Base-by-base conservation (phyloP, 306 rosid species). In the Hippophae gyantsensis region DNA sequence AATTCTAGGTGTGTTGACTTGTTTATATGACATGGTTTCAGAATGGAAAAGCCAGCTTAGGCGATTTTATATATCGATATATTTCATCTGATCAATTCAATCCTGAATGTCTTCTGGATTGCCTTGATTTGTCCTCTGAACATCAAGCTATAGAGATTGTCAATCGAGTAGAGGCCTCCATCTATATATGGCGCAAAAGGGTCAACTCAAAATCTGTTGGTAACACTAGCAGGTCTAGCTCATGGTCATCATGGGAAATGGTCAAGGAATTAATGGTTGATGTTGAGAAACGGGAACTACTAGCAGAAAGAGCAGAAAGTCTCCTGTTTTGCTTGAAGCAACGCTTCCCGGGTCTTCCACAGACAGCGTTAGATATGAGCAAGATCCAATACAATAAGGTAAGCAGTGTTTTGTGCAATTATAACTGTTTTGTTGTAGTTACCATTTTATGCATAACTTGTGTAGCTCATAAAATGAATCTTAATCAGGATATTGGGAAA, bases 331-430 rank as follows among this genome's bases (percentile, higher is more conserved):
- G 84, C 68, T 76, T 93, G 77, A 93, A 84, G 86, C 90, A 88
- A 62, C 86, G 90, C 13, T 88, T 93, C 74, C 89, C 99, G 0
- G 94, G 90, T 68, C 99, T 93, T 70, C 94, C 97, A 68, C 99
- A 88, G 76, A 81, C 99, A 4, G 43, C 90, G 62, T 67, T 93
- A 13, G 99, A 93, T 50, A 84, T 82, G 85, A 86, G 89, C 84
- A 93, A 93, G 81, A 88, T 93, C 66, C 99, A 93, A 72, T 71
- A 79, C 84, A 93, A 93, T 67, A 93, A 93, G 97, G 99, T 87
- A 49, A 43, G 43, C 2, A 49, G 60, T 27, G n/a, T 38, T 50
- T 13, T 14, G 42, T 40, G 52, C 41, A 44, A 46, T 27, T 70
- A 47, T 8, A 6, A 2, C 26, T 57, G 27, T 27, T 63, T 27